Base-by-base conservation (phyloP, 2,329 filamentous ascomycete species). In the Aspergillus sp. region DNA sequence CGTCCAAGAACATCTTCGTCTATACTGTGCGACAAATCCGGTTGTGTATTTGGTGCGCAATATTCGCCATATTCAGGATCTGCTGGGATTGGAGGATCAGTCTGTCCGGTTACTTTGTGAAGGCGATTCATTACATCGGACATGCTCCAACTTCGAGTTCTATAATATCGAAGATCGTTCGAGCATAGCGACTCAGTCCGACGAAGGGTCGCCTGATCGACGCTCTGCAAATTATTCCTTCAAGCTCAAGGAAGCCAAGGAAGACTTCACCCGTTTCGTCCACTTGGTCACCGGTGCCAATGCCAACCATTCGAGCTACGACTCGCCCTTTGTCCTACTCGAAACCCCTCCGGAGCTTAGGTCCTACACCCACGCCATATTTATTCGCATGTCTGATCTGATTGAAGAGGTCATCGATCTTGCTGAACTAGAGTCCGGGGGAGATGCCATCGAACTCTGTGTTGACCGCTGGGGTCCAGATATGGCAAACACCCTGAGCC, bases 221-320 rank as follows among this genome's bases (percentile, higher is more conserved):
- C 66, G 70, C 5, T 70, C 70, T 5, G 70, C 69, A 7, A 70
- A 66, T 30, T 71, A 74, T 46, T 74, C 73, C 6, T 76, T 75
- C 52, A 74, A 73, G 48, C 57, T 77, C 13, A 74, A 74, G 56
- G 69, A 76, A 49, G 78, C 73, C 38, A 81, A 81, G 53, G 76
- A 81, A 51, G 80, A 83, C 52, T 82, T 83, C 51, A 78, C 76
- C 1, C 73, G 70, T 7, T 83, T 82, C 54, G 73, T 83, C 13
- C 78, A 80, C 51, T 74, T 79, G 44, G 70, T 83, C 35, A 79
- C 76, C 5, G 79, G 79, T 2, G 72, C 75, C 44, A 72, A 74
- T 23, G 67, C 77, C 19, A 74, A 75, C 7, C 70, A 75, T 49
- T 74, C 75, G 3, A 78, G 74, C 59, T 68, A 79, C 35, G 76